Evolutionary conservation across 225 moss, liverwort and hornwort species (phyloP).

Genomic region (Bryum argenteum): DNA sequence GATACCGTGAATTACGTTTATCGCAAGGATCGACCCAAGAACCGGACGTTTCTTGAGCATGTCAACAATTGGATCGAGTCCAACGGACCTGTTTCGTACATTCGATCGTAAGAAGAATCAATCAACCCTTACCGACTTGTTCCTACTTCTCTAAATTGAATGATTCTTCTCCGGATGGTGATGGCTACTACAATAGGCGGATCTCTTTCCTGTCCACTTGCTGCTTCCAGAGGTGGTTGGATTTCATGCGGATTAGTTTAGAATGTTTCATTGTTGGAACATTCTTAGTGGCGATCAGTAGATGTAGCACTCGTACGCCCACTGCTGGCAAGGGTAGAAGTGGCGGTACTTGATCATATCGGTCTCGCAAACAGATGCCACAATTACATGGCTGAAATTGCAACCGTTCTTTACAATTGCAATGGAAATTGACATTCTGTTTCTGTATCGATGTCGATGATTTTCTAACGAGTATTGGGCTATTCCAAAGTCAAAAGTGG

Average conservation of each 20-base stretch:
- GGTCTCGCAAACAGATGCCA: too few species aligned
- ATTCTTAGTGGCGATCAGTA: background rate
- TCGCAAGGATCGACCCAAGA: constrained; percentile 73
- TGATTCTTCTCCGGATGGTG: background rate
- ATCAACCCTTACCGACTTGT: too few species aligned
- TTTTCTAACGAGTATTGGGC: too few species aligned
- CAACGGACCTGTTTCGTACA: constrained; percentile 38
- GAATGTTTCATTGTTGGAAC: too few species aligned
- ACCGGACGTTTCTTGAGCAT: constrained; percentile 77
- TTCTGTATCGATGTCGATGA: too few species aligned
- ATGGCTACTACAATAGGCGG: background rate
- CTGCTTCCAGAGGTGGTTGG: constrained; percentile 9
- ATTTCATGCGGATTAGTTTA: background rate
- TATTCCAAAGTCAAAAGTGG: too few species aligned
- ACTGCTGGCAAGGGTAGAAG: constrained; percentile 22
- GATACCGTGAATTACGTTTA: constrained; percentile 69
- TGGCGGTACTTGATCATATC: constrained; percentile 9
- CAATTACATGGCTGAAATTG: too few species aligned
- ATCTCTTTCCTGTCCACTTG: background rate
- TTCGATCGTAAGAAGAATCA: constrained; percentile 10
- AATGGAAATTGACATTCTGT: too few species aligned
- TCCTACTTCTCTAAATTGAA: background rate
- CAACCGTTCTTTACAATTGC: too few species aligned
- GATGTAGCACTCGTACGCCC: constrained; percentile 6
- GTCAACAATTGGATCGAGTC: constrained; percentile 72